Base-by-base conservation (phyloP, 176 grass and related monocot genomes). In the Oryza coarctata region DNA sequence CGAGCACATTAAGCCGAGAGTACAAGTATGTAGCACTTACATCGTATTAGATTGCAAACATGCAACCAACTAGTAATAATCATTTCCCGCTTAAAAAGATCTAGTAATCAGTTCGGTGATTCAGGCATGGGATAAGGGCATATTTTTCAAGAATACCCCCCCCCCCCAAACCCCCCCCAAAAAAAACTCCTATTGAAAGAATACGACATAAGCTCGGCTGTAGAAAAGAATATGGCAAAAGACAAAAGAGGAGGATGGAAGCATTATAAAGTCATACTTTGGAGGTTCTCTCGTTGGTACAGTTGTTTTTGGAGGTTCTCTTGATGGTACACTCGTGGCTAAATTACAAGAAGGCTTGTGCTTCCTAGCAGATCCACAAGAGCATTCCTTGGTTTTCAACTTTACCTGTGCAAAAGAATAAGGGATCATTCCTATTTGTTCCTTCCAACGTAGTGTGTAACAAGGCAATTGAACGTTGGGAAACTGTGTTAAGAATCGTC, bases 281-380 rank as follows among this genome's bases (percentile, higher is more conserved):
- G 82, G 43, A 74, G 81, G 68, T 75, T 82, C 76, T 77, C 43
- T 84, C 31, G 80, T 82, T 63, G 86, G 31, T 87, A 78, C 55
- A 50, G 14, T 57, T 10, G 8, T 71, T 55, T 55, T 55, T 55
- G 20, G 20, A 55, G 50, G 50, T 55, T 55, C 47, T 77, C 52
- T 83, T 22, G 80, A 85, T 68, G 85, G 30, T 87, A 84, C 36
- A 62, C 27, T 57, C 7, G 6, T 76, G 7, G 68, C 62, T 79
- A 83, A 85, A 71, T 73, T 80, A 82, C 92, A 94, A 63, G 83
- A 84, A 10, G 76, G 43, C 52, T 89, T 87, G 80, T 88, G 87
- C 55, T 91, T 94, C 80, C 26, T 87, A 36, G 74, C 68, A 62
- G 92, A 94, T 79, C 84, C 84, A 75, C 92, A 91, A 31, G 86